Percentiles rank a stretch among this genome's conserved stretches.
phyloP scores from a whole-genome alignment of 371 early-diverging fungal species.

The Mucor circinelloides region DNA sequence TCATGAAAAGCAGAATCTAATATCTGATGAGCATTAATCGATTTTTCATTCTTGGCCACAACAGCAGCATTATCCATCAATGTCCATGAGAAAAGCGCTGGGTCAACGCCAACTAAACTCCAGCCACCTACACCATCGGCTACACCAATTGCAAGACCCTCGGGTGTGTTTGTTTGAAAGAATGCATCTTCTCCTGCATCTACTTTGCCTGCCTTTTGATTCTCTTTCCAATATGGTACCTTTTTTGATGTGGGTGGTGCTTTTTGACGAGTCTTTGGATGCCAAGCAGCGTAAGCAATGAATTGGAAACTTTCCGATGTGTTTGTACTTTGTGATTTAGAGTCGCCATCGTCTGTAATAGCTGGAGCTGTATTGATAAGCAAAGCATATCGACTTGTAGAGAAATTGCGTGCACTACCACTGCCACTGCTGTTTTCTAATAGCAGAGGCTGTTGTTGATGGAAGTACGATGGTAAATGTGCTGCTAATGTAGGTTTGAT shows the following conservation, averaged over 20 bases:
- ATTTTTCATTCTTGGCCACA: conserved; percentile 49
- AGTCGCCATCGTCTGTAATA: conserved; percentile 1
- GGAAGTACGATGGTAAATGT: conserved; percentile 14
- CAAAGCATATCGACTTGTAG: neutral
- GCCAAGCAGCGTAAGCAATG: conserved; percentile 53
- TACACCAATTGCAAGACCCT: conserved; percentile 64
- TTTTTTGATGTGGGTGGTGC: conserved; percentile 20
- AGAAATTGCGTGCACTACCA: conserved; percentile 3
- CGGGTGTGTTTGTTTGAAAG: conserved; percentile 62
- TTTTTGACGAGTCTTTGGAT: conserved; percentile 46
- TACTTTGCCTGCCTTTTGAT: conserved; percentile 55
- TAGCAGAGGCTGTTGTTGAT: conserved; percentile 2
- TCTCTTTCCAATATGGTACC: conserved; percentile 52
- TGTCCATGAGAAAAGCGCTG: conserved; percentile 71
- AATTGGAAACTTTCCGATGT: conserved; percentile 37
- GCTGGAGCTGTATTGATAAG: conserved; percentile 2
- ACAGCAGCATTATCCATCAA: conserved; percentile 73
- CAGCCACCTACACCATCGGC: conserved; percentile 79
- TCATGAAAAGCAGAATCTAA: conserved; percentile 62
- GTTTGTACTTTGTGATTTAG: neutral
- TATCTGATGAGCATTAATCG: conserved; percentile 62
- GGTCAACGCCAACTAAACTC: conserved; percentile 59
- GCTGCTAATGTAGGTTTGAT: conserved; percentile 4
- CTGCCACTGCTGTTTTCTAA: neutral
- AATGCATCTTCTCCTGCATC: conserved; percentile 78